Base-by-base conservation (phyloP, 2,329 filamentous ascomycete genomes). In the Neoascochyta sp. region DNA sequence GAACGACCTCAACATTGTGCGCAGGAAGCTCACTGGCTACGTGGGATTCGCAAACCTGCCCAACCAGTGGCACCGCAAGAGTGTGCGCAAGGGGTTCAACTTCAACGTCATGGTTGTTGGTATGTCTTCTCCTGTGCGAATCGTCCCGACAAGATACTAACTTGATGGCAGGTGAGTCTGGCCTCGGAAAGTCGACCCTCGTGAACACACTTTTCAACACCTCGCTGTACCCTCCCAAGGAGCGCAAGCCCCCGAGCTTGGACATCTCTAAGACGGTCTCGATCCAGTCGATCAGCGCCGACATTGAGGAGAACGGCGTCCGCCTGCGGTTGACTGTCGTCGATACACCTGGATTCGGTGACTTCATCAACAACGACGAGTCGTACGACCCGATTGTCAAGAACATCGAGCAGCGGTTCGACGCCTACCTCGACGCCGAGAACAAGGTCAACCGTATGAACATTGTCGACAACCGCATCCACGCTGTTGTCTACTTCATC, bases 391-490 rank as follows among this genome's bases (percentile, higher is more conserved):
- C 92, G 34, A 98, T 98, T 69, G 83, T 95, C 56, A 92, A 98
- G 75, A 96, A 96, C 76, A 96, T 98, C 59, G 92, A 98, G 76
- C 88, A 95, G 76, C 86, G 92, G 52, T 98, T 92, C 62, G 92
- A 98, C 68, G 89, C 92, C 31, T 98, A 96, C 68, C 77, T 98
- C 38, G 92, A 98, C 69, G 90, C 92, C 24, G 92, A 98, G 78
- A 98, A 98, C 81, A 98, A 96, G 80, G 88, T 98, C 66, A 98
- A 98, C 76, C 87, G 92, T 58, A 95, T 95, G 82, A 98, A 98
- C 78, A 96, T 96, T 66, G 84, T 98, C 43, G 92, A 98, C 73
- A 98, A 96, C 77, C 86, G 92, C 56, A 93, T 98, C 45, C 92
- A 98, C 60, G 92, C 92, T 34, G 96, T 93, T 59, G 92, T 98